Evolutionary conservation across 2,329 filamentous ascomycete genomes (phyloP), one percentile per base, ranked within the genome.

Genomic region (Colletotrichum neosansevieriae): DNA sequence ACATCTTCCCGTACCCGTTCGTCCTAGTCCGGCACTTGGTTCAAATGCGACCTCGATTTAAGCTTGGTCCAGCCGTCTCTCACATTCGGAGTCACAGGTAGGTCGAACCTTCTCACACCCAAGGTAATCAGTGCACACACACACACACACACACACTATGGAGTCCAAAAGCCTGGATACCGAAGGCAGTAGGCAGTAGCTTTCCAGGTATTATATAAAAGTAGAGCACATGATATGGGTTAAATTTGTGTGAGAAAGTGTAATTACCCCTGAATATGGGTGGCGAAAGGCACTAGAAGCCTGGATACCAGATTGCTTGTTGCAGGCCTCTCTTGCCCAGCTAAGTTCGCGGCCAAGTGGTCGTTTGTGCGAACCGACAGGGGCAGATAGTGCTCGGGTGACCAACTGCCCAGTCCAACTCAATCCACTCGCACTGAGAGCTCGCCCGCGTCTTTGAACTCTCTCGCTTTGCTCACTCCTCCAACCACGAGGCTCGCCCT

Each of bases 41-140:
- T 13, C 32, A 45, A 38, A 53, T 59, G 54, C 36, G 42, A 45
- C 44, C 45, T 62, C 34, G 47, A 58, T 63, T 63, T 51, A 64
- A 64, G 65, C 60, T 64, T 68, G 60, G 61, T 54, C 60, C 65
- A 65, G 49, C 42, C 56, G 66, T 68, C 65, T 68, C 60, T 68
- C 66, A 65, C 66, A 50, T 51, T 38, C 38, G 40, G 34, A 51
- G 61, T 68, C 61, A 38, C 66, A 60, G 42, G 61, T 65, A 65
- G 42, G 61, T 29, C 29, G 10, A 45, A 58, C 44, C 32, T 38
- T 32, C 36, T 32, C 44, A 29, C 57, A 47, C 15, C 56, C 42
- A 24, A 42, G 12, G 34, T 17, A 34, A 38, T 32, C 15, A 34
- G 15, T 15, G 29, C 24, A 51, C 4, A 24, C 24, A 24, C 24